A percentile compares a stretch with the other conserved stretches of the same genome.
phyloP scores from a whole-genome alignment of 2,329 filamentous ascomycete genomes.

The Epicoccum nigrum region DNA sequence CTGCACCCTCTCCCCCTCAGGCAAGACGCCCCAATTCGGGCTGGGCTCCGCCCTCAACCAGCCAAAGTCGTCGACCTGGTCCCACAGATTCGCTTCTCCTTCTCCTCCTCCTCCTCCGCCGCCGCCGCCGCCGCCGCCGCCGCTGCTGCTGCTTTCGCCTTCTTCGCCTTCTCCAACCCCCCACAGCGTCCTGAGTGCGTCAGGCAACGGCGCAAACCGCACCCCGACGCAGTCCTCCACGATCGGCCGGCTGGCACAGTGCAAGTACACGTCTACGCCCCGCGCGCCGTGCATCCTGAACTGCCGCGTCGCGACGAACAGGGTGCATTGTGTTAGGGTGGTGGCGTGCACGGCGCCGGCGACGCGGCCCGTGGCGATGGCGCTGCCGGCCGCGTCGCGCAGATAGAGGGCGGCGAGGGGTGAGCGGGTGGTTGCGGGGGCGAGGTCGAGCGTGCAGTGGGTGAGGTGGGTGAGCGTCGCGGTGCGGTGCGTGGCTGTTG shows the following conservation, averaged over 20 bases:
- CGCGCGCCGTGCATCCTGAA: slow-evolving; percentile 89
- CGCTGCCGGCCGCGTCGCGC: slow-evolving; percentile 70
- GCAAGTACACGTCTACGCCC: slow-evolving; percentile 82
- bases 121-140: too few relatives aligned
- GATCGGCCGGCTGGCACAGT: slow-evolving; percentile 83
- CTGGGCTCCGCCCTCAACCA: slow-evolving; percentile 88
- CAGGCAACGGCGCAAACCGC: slow-evolving; percentile 78
- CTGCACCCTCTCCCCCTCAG: slow-evolving; percentile 48
- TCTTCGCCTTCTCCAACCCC: too few relatives aligned
- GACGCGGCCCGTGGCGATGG: slow-evolving; percentile 80
- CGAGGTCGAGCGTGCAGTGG: slow-evolving; percentile 81
- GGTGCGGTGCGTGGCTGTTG: slow-evolving; percentile 68
- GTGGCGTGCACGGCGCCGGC: slow-evolving; percentile 85
- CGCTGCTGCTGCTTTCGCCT: too few relatives aligned
- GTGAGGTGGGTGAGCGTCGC: slow-evolving; percentile 73
- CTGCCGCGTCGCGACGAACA: slow-evolving; percentile 77
- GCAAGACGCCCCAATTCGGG: slow-evolving; percentile 82
- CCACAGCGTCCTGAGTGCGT: too few relatives aligned
- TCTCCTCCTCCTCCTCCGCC: not conserved
- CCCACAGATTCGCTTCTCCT: slow-evolving; percentile 70
- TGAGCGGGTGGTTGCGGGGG: slow-evolving; percentile 61
- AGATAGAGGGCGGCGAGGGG: slow-evolving; percentile 72
- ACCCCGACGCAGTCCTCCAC: slow-evolving; percentile 86
- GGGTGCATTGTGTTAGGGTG: slow-evolving; percentile 71
- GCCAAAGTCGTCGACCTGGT: slow-evolving; percentile 95